A percentile compares a stretch with the other conserved stretches of the same genome.
These are phyloP conservation scores for Cercospora zeae-maydis DNA, from an alignment of 2,329 filamentous ascomycete genomes.

Conservation along the genomic window DNA sequence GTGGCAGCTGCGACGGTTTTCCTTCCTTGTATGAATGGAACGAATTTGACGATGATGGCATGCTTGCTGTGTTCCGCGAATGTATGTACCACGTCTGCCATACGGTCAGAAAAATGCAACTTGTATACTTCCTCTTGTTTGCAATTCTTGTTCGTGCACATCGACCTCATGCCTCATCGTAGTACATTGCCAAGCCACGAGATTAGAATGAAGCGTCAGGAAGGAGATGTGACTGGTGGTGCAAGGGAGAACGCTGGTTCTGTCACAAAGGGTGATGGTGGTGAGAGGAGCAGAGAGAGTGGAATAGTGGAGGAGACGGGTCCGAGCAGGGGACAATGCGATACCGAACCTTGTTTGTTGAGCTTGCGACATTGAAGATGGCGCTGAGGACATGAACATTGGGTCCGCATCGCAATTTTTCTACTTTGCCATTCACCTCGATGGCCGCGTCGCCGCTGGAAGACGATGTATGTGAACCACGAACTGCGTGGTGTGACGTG, in stretches of 20 bases:
- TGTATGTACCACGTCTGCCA: not conserved
- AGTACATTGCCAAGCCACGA: too few relatives aligned
- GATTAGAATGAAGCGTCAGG: too few relatives aligned
- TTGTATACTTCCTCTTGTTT: too few relatives aligned
- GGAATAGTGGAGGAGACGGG: not conserved
- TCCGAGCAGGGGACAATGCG: not conserved
- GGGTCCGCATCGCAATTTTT: not conserved
- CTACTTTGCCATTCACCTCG: not conserved
- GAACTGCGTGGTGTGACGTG: not conserved
- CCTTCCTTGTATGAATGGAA: not conserved
- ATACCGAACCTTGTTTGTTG: not conserved
- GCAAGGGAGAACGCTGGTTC: too few relatives aligned
- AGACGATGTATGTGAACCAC: not conserved
- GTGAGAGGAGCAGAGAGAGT: too few relatives aligned
- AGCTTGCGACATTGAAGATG: not conserved
- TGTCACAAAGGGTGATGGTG: too few relatives aligned
- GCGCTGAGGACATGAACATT: not conserved
- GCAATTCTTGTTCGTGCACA: too few relatives aligned
- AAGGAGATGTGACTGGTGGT: too few relatives aligned
- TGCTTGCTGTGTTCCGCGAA: not conserved
- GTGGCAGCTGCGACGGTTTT: not conserved
- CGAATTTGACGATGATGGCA: not conserved
- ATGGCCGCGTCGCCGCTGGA: constrained; percentile 13
- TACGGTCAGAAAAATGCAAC: too few relatives aligned
- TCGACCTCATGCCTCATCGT: too few relatives aligned